Evolutionary conservation across 2,329 filamentous ascomycete species (phyloP), one percentile per base, ranked within the genome.

Genomic region (Fusarium sacchari): DNA sequence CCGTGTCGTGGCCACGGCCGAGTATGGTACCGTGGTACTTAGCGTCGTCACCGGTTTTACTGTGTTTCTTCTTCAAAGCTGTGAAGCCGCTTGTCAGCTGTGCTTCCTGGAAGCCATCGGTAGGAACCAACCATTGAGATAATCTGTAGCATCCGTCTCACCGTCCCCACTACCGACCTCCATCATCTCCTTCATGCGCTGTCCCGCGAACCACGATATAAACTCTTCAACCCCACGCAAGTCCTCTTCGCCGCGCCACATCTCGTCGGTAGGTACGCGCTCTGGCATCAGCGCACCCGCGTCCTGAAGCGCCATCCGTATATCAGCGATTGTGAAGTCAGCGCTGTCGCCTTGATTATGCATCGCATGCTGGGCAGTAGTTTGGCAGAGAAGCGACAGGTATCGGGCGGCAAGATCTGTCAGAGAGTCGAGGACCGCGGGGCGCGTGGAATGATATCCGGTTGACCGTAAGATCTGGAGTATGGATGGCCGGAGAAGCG

Each of bases 41-140:
- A 15, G 92, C 92, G 79, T 97, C 95, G 78, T 97, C 94, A 71
- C 93, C 94, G 2, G 93, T 93, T 77, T 96, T 97, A 83, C 92
- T 95, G 81, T 97, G 94, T 80, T 97, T 97, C 83, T 95, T 96
- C 83, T 97, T 98, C 46, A 98, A 85, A 9, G 91, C 93, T 93
- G 73, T 4, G 50, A 37, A 67, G 47, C 59, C 44, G 92, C 30
- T 37, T 37, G 85, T 86, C 86, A 68, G 46, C 69, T 20, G n/a
- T 22, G 11, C 44, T 37, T 39, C 15, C n/a, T 22, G 15, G 18
- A 32, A 17, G 18, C 18, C 39, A 22, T 24, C 20, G 7, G 20
- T 24, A 10, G 32, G 36, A 44, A 67, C 86, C 78, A 75, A 92
- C 91, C 88, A 64, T 88, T 90, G 24, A 95, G 80, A 78, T 93